Evolutionary conservation across 1,284 basidiomycete species (phyloP).

Genomic region (Inonotus hispidus): DNA sequence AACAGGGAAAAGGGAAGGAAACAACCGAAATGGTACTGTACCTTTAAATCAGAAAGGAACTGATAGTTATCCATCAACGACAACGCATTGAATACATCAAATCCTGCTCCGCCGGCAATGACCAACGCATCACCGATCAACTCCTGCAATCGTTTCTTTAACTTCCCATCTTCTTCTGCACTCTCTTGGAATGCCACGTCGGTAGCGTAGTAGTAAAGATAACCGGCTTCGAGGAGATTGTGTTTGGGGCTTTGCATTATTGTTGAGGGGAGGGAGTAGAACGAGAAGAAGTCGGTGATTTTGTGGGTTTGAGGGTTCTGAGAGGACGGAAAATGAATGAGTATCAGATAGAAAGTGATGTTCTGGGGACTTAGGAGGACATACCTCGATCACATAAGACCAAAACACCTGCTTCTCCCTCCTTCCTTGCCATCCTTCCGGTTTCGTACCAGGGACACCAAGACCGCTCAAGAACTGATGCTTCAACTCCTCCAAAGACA

Average conservation of each 20-base stretch:
- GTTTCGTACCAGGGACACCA: slow-evolving; percentile 51
- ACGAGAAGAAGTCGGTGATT: slow-evolving; percentile 95
- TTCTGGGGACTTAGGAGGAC: slow-evolving; percentile 16
- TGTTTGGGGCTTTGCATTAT: slow-evolving; percentile 67
- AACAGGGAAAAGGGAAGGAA: slow-evolving; percentile 11
- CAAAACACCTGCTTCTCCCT: slow-evolving; percentile 86
- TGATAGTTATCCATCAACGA: slow-evolving; percentile 91
- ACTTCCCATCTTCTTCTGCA: slow-evolving; percentile 50
- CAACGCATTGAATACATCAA: slow-evolving; percentile 96
- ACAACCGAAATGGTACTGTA: slow-evolving; percentile 36
- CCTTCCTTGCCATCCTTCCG: slow-evolving; percentile 43
- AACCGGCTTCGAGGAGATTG: slow-evolving; percentile 77
- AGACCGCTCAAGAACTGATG: slow-evolving; percentile 88
- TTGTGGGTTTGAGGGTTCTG: slow-evolving; percentile 77
- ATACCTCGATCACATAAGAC: slow-evolving; percentile 94
- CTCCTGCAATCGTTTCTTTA: slow-evolving; percentile 69
- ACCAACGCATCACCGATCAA: slow-evolving; percentile 78
- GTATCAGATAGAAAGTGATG: neutral
- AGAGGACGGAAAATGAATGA: neutral
- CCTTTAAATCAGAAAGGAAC: slow-evolving; percentile 81
- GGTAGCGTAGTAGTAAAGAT: slow-evolving; percentile 89
- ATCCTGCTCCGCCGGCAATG: slow-evolving; percentile 73
- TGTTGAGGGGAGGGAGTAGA: slow-evolving; percentile 94
- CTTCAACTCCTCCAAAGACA: slow-evolving; percentile 74
- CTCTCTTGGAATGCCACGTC: slow-evolving; percentile 55